phyloP scores from a whole-genome alignment of 83 land plant genomes.

The Picea mariana region DNA sequence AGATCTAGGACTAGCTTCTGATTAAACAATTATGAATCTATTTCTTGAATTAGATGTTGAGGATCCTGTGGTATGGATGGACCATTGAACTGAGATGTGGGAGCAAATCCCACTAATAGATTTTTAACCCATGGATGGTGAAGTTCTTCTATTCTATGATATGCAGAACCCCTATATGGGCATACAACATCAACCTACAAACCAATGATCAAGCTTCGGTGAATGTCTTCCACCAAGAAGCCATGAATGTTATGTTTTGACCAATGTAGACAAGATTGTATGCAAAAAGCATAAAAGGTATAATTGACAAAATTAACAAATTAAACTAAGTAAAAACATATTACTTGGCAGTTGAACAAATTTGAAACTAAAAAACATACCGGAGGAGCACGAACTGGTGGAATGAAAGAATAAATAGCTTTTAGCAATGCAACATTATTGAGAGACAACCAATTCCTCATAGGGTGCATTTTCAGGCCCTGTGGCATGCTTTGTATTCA shows the following conservation, averaged over 20 bases:
- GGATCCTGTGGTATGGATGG: slow-evolving; percentile 60
- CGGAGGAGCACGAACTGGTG: slow-evolving; percentile 84
- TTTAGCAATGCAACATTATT: slow-evolving; percentile 55
- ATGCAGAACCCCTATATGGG: slow-evolving; percentile 75
- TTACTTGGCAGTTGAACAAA: not conserved
- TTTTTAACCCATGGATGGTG: slow-evolving; percentile 88
- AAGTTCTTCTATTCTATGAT: slow-evolving; percentile 64
- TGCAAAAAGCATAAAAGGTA: no score
- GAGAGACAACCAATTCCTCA: slow-evolving; percentile 60
- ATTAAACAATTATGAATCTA: no score
- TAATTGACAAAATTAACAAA: no score
- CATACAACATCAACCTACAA: slow-evolving; percentile 73
- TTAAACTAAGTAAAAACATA: no score
- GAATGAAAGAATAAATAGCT: slow-evolving; percentile 80
- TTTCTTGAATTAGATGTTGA: no score
- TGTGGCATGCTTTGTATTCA: slow-evolving; percentile 46
- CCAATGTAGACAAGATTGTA: not conserved
- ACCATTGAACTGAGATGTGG: slow-evolving; percentile 91
- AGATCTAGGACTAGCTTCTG: no score
- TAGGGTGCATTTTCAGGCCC: slow-evolving; percentile 58
- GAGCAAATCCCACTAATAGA: slow-evolving; percentile 77
- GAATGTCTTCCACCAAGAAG: not conserved
- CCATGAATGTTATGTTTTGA: not conserved
- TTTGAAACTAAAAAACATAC: slow-evolving; percentile 42
- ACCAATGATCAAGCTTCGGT: slow-evolving; percentile 5